A percentile compares a stretch with the other conserved stretches of the same genome.
Evolutionary conservation across 2,329 filamentous ascomycete genomes (phyloP).

Genomic region (Cercospora sojina): DNA sequence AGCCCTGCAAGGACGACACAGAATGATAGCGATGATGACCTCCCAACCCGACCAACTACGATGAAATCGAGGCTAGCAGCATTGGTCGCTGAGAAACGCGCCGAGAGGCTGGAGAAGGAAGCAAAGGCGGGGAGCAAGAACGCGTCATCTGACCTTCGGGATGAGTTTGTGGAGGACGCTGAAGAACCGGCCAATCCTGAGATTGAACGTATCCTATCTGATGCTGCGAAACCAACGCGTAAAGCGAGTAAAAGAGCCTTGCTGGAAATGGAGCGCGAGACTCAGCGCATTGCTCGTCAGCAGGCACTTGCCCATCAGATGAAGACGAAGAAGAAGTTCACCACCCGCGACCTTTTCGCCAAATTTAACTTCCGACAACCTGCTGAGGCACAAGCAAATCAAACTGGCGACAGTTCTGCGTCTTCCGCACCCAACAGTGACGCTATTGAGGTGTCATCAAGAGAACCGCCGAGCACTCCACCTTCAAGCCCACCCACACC

Average conservation of each 20-base stretch:
- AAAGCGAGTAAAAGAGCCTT: conserved; percentile 93
- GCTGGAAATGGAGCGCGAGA: conserved; percentile 93
- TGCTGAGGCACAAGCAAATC: conserved; percentile 1
- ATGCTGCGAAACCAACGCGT: conserved; percentile 63
- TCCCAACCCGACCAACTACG: conserved; percentile 26
- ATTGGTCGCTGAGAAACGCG: conserved; percentile 36
- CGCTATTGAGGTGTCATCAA: conserved; percentile 22
- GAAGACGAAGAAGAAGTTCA: conserved; percentile 83
- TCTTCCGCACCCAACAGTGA: conserved; percentile 37
- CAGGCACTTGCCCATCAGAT: conserved; percentile 90
- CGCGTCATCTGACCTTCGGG: conserved; percentile 31
- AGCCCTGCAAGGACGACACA: conserved; percentile 33
- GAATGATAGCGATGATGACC: conserved; percentile 27
- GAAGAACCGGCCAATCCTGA: conserved; percentile 28
- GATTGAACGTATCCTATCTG: conserved; percentile 36
- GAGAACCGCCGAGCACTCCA: conserved; percentile 40
- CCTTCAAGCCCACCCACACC: conserved; percentile 47
- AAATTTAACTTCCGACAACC: conserved; percentile 66
- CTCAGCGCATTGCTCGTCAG: conserved; percentile 82
- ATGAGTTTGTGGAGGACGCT: conserved; percentile 29
- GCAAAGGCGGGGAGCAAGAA: conserved; percentile 18
- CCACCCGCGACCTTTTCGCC: conserved; percentile 77
- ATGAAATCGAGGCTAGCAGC: conserved; percentile 34
- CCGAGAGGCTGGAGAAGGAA: conserved; percentile 33
- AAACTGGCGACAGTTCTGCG: conserved; percentile 22